Base-by-base conservation (phyloP, 495 filamentous ascomycete species). In the Usnea hakonensis region DNA sequence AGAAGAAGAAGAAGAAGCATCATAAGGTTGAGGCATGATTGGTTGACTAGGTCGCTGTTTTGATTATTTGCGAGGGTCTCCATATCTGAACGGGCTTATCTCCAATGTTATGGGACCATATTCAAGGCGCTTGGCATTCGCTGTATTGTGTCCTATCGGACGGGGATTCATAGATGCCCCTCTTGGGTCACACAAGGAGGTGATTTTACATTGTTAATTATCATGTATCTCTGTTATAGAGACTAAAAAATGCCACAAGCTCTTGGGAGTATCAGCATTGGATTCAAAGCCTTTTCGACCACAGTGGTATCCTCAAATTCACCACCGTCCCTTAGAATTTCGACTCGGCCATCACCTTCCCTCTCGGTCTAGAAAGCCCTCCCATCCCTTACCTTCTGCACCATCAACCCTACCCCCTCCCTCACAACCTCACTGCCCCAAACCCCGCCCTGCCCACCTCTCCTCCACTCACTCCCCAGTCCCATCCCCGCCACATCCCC, bases 1-100 rank as follows among this genome's bases (percentile, higher is more conserved):
- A 81, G 71, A 81, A 81, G 74, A 83, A 82, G 71, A 84, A 80
- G 74, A 83, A 81, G 76, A 81, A 58, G 62, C 55, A 57, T 28
- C 54, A 60, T 40, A 60, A 55, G 53, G 40, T 40, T 19, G 53
- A 59, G 63, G 50, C 19, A 2, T 64, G 14, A 54, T 59, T 32
- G 19, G 14, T 53, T 17, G 30, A 28, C 23, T 28, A 26, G 30
- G 2, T 50, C 46, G 26, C 30, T 32, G 48, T n/a, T 30, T 19
- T 32, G 48, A 28, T 30, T 52, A 33, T 5, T 57, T 46, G 30
- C 26, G 43, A n/a, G 23, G 16, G 1, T 32, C 28, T 19, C 48
- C 8, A 26, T 16, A 32, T 21, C 28, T 52, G 28, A 16, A 5
- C 3, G 46, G 40, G n/a, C 13, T 26, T 10, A 6, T 14, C 8